phyloP scores from a whole-genome alignment of 768 basidiomycete species.

The Xerocomellus dryophilus region DNA sequence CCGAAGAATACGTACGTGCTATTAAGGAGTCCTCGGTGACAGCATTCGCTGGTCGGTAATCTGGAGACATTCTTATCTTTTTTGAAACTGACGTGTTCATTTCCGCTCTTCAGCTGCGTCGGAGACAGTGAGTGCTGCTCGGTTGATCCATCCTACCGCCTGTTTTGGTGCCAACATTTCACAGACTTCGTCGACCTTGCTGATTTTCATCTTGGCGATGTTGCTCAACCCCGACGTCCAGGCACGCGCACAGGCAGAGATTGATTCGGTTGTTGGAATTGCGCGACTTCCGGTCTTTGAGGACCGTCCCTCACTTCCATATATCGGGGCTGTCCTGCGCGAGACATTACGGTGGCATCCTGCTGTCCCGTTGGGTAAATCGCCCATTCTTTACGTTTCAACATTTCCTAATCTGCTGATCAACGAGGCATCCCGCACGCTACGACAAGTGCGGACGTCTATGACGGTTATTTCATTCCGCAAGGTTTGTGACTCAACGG shows the following conservation, averaged over 20 bases:
- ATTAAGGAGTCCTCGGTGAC: conserved; percentile 31
- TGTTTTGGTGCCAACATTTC: not conserved
- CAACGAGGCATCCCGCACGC: conserved; percentile 33
- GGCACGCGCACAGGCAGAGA: conserved; percentile 37
- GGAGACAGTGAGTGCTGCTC: conserved; percentile 25
- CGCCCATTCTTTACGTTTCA: not conserved
- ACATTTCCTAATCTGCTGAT: not conserved
- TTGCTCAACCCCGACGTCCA: conserved; percentile 37
- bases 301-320: conserved; percentile 29
- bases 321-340: conserved; percentile 27
- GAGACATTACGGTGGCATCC: conserved; percentile 39
- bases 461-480: conserved; percentile 53
- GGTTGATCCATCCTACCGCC: not conserved
- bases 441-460: conserved; percentile 39
- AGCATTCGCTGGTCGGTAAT: conserved; percentile 28
- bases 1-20: conserved; percentile 15
- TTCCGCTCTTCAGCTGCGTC: conserved; percentile 21
- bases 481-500: conserved; percentile 35
- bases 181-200: conserved; percentile 33
- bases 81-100: not conserved
- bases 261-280: conserved; percentile 31
- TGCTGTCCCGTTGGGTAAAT: conserved; percentile 32
- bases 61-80: not conserved
- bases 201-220: conserved; percentile 37
- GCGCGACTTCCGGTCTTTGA: conserved; percentile 32